Percentiles rank a stretch among this genome's conserved stretches.
phyloP scores from a whole-genome alignment of 805 yeast species.

The Limtongia smithiae region DNA sequence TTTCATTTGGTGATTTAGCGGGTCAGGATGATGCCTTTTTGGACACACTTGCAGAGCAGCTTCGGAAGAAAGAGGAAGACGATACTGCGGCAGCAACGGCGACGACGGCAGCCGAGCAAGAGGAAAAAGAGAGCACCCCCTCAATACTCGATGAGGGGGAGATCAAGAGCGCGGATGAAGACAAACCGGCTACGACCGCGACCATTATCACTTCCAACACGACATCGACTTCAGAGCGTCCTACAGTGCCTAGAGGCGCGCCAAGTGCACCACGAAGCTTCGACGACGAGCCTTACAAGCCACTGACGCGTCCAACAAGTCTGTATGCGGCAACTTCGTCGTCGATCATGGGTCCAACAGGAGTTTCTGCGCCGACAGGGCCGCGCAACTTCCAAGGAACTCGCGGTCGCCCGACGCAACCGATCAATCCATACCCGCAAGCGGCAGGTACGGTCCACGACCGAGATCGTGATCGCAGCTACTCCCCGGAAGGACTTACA shows the following conservation, averaged over 20 bases:
- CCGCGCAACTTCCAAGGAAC: too few species aligned
- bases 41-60: constrained; percentile 1
- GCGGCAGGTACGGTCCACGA: too few species aligned
- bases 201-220: too few species aligned
- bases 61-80: not conserved
- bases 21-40: constrained; percentile 21
- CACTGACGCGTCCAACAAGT: constrained; percentile 19
- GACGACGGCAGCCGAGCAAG: not conserved
- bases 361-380: too few species aligned
- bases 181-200: not conserved
- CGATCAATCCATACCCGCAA: too few species aligned
- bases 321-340: constrained; percentile 4
- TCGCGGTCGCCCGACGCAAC: too few species aligned
- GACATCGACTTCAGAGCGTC: too few species aligned
- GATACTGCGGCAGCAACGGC: constrained; percentile 4
- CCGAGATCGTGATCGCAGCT: not conserved
- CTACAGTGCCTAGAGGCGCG: too few species aligned
- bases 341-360: too few species aligned
- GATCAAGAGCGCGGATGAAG: not conserved
- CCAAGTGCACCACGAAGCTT: not conserved
- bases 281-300: constrained; percentile 27
- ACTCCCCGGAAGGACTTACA: constrained; percentile 1
- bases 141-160: not conserved
- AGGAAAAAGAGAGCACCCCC: not conserved
- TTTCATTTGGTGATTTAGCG: constrained; percentile 24